Evolutionary conservation across 1,284 basidiomycete genomes (phyloP).

Genomic region (Ceratobasidium sp.): DNA sequence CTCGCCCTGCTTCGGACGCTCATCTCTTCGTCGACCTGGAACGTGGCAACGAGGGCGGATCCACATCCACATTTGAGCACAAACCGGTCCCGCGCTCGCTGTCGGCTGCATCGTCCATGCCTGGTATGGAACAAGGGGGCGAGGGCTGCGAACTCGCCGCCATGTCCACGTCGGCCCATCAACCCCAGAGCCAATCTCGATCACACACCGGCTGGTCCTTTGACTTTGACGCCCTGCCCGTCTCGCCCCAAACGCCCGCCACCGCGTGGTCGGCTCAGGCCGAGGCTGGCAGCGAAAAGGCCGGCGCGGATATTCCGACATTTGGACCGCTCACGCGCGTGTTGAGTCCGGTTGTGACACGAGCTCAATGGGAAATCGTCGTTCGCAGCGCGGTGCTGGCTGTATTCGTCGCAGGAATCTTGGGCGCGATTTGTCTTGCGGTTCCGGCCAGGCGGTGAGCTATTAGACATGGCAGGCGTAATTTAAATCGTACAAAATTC

Average conservation of each 20-base stretch:
- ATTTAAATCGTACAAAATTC: not conserved
- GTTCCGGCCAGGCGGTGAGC: conserved; percentile 25
- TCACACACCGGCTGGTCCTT: conserved; percentile 39
- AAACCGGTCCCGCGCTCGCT: conserved; percentile 6
- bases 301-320: conserved; percentile 52
- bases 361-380: conserved; percentile 79
- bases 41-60: not conserved
- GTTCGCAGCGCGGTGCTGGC: conserved; percentile 54
- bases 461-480: not conserved
- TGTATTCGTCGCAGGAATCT: conserved; percentile 46
- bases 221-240: conserved; percentile 37
- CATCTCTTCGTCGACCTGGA: conserved; percentile 22
- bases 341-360: conserved; percentile 69
- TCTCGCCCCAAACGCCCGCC: not conserved
- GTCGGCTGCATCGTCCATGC: not conserved
- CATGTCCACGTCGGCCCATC: not conserved
- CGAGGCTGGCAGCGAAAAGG: not conserved
- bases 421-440: conserved; percentile 39
- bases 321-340: conserved; percentile 71
- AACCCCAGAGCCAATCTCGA: not conserved
- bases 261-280: not conserved
- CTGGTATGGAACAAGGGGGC: not conserved
- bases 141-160: not conserved
- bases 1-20: not conserved
- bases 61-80: conserved; percentile 15